phyloP scores from a whole-genome alignment of 1,284 basidiomycete species.

The Bondarzewia mesenterica region DNA sequence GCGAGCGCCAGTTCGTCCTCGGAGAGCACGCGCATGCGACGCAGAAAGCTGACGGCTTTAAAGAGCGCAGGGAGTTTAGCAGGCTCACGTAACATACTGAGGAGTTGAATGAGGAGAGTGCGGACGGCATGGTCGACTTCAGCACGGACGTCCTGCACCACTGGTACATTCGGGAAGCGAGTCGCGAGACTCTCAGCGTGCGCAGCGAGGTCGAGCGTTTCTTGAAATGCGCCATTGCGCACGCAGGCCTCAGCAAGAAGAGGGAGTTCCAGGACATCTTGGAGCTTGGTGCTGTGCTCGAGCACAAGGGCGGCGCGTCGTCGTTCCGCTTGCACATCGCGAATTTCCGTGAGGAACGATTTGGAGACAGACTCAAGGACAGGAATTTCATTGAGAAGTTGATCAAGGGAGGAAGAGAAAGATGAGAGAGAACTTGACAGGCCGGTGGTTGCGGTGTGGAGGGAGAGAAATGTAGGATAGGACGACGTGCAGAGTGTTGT shows the following conservation, averaged over 20 bases:
- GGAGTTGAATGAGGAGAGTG: conserved; percentile 70
- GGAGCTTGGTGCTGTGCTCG: conserved; percentile 86
- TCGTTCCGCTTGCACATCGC: conserved; percentile 54
- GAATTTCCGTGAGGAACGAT: conserved; percentile 52
- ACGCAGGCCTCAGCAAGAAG: conserved; percentile 88
- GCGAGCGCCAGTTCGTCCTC: conserved; percentile 62
- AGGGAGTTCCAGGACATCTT: conserved; percentile 86
- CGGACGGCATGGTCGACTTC: conserved; percentile 71
- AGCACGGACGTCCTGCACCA: conserved; percentile 51
- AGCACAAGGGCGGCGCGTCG: conserved; percentile 72
- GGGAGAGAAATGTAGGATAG: conserved; percentile 80
- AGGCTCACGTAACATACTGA: conserved; percentile 74
- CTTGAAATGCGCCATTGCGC: conserved; percentile 83
- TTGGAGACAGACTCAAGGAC: conserved; percentile 62
- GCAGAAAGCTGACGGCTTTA: conserved; percentile 80
- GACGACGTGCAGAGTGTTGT: conserved; percentile 84
- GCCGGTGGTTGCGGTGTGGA: conserved; percentile 67
- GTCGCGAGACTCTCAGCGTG: conserved; percentile 47
- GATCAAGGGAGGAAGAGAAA: conserved; percentile 59
- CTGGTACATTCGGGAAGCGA: conserved; percentile 32
- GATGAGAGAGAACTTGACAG: conserved; percentile 57
- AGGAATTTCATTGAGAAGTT: conserved; percentile 65
- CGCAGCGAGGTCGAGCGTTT: conserved; percentile 76
- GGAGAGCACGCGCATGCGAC: conserved; percentile 62
- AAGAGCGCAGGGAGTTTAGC: conserved; percentile 85